Base-by-base conservation (phyloP, 495 filamentous ascomycete genomes). In the Tirmania nivea region DNA sequence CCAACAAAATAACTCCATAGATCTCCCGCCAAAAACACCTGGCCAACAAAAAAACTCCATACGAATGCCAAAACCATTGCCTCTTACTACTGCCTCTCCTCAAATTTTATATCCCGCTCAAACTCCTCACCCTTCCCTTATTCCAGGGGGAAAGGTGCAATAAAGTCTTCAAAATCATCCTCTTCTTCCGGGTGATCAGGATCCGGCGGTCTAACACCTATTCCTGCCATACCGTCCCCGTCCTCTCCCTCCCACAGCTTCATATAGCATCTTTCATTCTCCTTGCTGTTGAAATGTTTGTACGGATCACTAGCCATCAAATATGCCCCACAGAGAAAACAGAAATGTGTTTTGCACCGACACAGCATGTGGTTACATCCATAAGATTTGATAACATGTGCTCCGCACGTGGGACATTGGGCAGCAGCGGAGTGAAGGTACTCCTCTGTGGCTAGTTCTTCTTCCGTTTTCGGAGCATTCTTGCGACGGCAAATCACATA, bases 311-410 rank as follows among this genome's bases (percentile, higher is more conserved):
- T 69, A 2, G 80, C 74, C 17, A 77, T 69, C n/a, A 97, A 72
- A 81, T 86, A 97, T 11, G 77, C 73, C 0, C 81, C 81, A 65
- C 90, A 97, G 7, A 97, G 79, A 61, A 96, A 97, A 67, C 90
- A 97, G 62, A 95, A 97, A 65, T 96, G 90, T 1, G 85, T 80
- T 47, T 77, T 70, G 69, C 90, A 97, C 53, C 82, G 79, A 65
- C 90, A 97, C 14, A 78, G 81, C 90, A 97, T 97, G 63, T 97
- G 90, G 66, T 97, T 97, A 76, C 90, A 97, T 35, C 90, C 90
- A 60, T 84, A 78, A 11, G 79, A 83, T 69, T 97, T 97, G 60
- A 95, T 83, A 19, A 78, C 79, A 0, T 83, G 84, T 1, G 81
- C 77, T n/a, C 69, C 74, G 66, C 90, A 97, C 4, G 84, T 87